Percentiles rank a stretch among this genome's conserved stretches.
These are phyloP conservation scores for Agroathelia rolfsii DNA, from an alignment of 1,284 basidiomycete genomes.

Conservation along the genomic window DNA sequence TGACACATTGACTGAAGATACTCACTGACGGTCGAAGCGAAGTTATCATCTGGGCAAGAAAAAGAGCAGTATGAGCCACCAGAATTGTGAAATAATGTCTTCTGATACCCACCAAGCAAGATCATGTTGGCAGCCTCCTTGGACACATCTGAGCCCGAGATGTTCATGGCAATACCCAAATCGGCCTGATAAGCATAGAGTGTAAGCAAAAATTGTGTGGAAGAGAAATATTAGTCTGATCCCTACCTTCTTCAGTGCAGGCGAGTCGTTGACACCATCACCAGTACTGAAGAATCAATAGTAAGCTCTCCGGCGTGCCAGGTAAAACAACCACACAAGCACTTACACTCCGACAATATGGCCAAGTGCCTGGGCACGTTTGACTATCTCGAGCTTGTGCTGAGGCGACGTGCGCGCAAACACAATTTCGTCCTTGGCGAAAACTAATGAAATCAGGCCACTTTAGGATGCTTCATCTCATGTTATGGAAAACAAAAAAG, in stretches of 20 bases:
- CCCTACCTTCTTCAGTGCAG: conserved; percentile 50
- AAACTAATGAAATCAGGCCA: conserved; percentile 40
- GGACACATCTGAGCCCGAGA: conserved; percentile 62
- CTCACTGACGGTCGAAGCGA: conserved; percentile 60
- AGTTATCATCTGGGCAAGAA: conserved; percentile 46
- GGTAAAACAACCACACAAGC: conserved; percentile 1
- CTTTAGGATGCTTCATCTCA: conserved; percentile 6
- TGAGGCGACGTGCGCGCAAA: conserved; percentile 64
- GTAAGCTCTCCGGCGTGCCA: not conserved
- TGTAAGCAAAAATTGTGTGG: not conserved
- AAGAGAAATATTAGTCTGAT: not conserved
- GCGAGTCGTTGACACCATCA: conserved; percentile 64
- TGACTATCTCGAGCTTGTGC: conserved; percentile 69
- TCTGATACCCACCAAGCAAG: conserved; percentile 35
- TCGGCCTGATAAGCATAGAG: conserved; percentile 33
- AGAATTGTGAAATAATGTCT: not conserved
- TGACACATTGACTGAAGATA: conserved; percentile 13
- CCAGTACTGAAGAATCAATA: conserved; percentile 34
- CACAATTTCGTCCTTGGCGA: conserved; percentile 58
- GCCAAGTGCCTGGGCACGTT: conserved; percentile 58
- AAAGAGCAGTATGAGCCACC: too few species aligned
- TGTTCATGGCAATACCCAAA: conserved; percentile 68
- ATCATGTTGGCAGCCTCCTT: conserved; percentile 72
- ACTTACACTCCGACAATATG: conserved; percentile 63
- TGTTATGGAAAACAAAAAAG: not conserved